A percentile compares a stretch with the other conserved stretches of the same genome.
Conservation (phyloP, 1,284 basidiomycete species). For the Coniophora puteana region DNA sequence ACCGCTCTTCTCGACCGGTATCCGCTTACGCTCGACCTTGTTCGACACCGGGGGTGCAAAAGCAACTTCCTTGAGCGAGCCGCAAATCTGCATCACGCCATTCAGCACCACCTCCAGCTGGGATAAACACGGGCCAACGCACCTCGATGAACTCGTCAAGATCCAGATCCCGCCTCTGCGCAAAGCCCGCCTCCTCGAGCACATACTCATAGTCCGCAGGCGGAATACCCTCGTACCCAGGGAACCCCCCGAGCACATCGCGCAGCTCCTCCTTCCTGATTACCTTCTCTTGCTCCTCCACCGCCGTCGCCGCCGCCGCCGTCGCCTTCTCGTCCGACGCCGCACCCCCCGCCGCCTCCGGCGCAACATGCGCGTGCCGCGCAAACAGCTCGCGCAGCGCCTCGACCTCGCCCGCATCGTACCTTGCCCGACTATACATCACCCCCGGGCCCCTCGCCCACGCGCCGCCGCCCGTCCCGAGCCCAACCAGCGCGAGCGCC, state of each 20-base stretch:
- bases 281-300: conserved; percentile 21
- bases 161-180: conserved; percentile 49
- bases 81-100: conserved; percentile 57
- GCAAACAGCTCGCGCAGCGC: conserved; percentile 58
- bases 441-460: conserved; percentile 17
- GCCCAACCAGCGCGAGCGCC: conserved; percentile 16
- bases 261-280: conserved; percentile 37
- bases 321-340: conserved; percentile 11
- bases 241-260: conserved; percentile 44
- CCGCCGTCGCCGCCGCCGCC: conserved; percentile 24
- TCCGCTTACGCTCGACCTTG: conserved; percentile 47
- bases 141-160: conserved; percentile 85
- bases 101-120: conserved; percentile 6
- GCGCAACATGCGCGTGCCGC: conserved; percentile 22
- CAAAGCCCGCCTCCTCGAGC: conserved; percentile 72
- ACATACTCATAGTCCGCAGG: conserved; percentile 69
- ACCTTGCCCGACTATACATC: conserved; percentile 54
- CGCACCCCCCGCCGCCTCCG: not conserved
- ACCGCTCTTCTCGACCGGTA: conserved; percentile 85
- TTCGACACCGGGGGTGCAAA: conserved; percentile 44
- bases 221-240: conserved; percentile 47
- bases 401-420: conserved; percentile 68
- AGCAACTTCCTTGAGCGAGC: conserved; percentile 76
- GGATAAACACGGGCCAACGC: conserved; percentile 18
- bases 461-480: conserved; percentile 24